phyloP scores from a whole-genome alignment of 768 basidiomycete species.

The Suillus luteus region DNA sequence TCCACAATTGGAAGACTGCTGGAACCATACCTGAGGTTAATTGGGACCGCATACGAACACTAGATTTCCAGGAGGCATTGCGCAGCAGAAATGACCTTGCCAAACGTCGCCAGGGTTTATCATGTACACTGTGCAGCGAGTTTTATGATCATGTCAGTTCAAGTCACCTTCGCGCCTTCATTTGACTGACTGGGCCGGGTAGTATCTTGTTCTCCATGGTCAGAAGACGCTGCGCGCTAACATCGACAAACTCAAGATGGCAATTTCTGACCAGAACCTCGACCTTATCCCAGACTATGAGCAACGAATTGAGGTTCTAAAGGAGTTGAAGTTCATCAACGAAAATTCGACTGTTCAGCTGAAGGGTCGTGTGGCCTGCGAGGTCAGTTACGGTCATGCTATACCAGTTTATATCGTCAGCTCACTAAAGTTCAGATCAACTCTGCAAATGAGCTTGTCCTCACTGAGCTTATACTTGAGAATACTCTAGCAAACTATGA shows the following conservation, averaged over 20 bases:
- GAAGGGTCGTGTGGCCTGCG: conserved; percentile 97
- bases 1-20: conserved; percentile 56
- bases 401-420: conserved; percentile 5
- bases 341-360: conserved; percentile 93
- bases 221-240: conserved; percentile 73
- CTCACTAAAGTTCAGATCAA: conserved; percentile 71
- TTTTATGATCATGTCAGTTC: conserved; percentile 76
- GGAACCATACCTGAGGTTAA: conserved; percentile 70
- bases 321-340: conserved; percentile 91
- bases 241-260: conserved; percentile 76
- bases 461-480: conserved; percentile 96
- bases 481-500: conserved; percentile 90
- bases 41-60: conserved; percentile 78
- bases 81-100: conserved; percentile 55
- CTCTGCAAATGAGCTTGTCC: conserved; percentile 93
- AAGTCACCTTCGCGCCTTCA: conserved; percentile 5
- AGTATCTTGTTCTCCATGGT: conserved; percentile 81
- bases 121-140: conserved; percentile 61
- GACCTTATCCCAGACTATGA: conserved; percentile 98
- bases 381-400: conserved; percentile 49
- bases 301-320: conserved; percentile 86
- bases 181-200: conserved; percentile 14
- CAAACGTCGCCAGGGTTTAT: conserved; percentile 42
- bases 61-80: conserved; percentile 90
- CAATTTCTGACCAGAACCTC: conserved; percentile 94